Evolutionary conservation across 192 early-diverging fungal species (phyloP).

Genomic region (Backusella tarrabulga): DNA sequence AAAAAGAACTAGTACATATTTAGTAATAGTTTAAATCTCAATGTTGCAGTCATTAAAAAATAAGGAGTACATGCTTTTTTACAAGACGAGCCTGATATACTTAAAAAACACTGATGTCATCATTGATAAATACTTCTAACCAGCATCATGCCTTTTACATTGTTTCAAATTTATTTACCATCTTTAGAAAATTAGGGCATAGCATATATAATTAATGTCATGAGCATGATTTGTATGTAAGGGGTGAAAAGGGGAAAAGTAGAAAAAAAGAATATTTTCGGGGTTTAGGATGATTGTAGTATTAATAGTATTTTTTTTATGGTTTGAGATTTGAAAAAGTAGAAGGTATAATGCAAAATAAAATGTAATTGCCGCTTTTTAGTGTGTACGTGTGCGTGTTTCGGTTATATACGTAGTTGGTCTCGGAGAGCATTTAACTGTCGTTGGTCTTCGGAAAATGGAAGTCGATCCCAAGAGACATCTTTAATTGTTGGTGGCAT

Average conservation of each 20-base stretch:
- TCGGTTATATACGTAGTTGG: constrained; percentile 20
- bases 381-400: neutral
- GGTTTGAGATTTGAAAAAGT: neutral
- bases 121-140: neutral
- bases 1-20: neutral
- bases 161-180: neutral
- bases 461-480: constrained; percentile 25
- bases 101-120: neutral
- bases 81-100: neutral
- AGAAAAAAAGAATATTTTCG: neutral
- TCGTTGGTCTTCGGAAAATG: constrained; percentile 35
- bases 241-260: neutral
- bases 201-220: neutral
- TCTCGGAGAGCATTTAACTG: constrained; percentile 24
- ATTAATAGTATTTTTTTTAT: neutral
- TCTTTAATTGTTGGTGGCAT: constrained; percentile 15
- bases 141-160: neutral
- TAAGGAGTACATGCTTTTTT: neutral
- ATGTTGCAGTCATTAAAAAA: neutral
- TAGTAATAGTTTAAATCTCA: constrained; percentile 1
- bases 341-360: neutral
- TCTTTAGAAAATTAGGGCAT: neutral
- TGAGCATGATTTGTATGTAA: neutral
- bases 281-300: neutral
- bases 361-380: neutral